Conservation (phyloP, 257 asterid genomes). For the Solanum chiquidenum region DNA sequence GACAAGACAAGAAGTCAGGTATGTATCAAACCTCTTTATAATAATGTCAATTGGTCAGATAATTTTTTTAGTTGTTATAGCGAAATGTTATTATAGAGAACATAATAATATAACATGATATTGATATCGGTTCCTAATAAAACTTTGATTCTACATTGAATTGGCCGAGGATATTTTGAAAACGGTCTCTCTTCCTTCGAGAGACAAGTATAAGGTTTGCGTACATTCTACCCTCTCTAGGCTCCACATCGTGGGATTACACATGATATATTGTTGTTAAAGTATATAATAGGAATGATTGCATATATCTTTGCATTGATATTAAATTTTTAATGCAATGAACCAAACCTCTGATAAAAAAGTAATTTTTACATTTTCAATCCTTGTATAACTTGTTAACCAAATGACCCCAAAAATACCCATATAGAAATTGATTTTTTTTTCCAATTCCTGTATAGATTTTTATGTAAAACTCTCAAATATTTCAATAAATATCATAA, state of each 20-base stretch:
- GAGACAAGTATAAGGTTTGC: neutral
- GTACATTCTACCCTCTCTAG: neutral
- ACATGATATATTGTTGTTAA: neutral
- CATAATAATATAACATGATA: neutral
- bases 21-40: neutral
- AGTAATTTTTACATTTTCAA: neutral
- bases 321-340: neutral
- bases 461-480: neutral
- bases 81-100: neutral
- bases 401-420: neutral
- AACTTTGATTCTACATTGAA: neutral
- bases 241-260: neutral
- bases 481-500: neutral
- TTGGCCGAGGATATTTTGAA: neutral
- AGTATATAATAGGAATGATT: neutral
- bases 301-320: neutral
- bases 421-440: neutral
- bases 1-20: conserved; percentile 31
- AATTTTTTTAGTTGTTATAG: neutral
- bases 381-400: neutral
- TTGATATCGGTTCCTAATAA: neutral
- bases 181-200: neutral
- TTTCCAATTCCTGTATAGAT: neutral
- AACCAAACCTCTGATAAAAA: neutral
- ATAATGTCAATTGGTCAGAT: neutral